These are phyloP conservation scores for Talaromyces sp. DNA, from an alignment of 2,329 filamentous ascomycete genomes.

Conservation along the genomic window DNA sequence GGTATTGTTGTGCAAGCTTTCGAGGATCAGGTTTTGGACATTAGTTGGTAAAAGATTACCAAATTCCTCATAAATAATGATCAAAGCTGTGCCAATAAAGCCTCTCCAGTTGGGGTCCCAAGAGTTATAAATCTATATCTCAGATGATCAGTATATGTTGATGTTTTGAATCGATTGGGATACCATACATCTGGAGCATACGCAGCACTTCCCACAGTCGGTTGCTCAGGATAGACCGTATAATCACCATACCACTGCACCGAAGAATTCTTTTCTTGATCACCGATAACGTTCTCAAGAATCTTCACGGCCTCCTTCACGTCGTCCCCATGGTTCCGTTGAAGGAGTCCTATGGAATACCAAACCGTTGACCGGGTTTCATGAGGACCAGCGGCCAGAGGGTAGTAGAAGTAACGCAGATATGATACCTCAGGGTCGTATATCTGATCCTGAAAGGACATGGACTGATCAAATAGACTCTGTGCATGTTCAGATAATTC, in stretches of 20 bases:
- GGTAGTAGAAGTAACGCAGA: constrained; percentile 46
- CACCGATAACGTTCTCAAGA: constrained; percentile 52
- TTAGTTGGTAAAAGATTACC: constrained; percentile 43
- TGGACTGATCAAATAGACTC: constrained; percentile 48
- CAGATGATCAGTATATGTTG: background rate
- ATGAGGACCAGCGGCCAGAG: constrained; percentile 44
- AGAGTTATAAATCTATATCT: constrained; percentile 48
- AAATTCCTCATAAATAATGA: constrained; percentile 60
- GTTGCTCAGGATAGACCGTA: constrained; percentile 46
- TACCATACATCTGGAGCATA: constrained; percentile 42
- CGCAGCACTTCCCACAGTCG: constrained; percentile 49
- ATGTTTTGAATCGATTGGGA: background rate
- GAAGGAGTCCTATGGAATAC: constrained; percentile 58
- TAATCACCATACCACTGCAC: constrained; percentile 52
- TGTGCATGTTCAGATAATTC: constrained; percentile 29
- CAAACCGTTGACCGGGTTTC: constrained; percentile 57
- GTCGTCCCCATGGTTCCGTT: constrained; percentile 52
- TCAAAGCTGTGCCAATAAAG: constrained; percentile 58
- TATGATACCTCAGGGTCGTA: constrained; percentile 55
- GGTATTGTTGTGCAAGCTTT: constrained; percentile 54
- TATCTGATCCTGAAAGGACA: constrained; percentile 54
- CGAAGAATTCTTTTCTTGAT: constrained; percentile 51
- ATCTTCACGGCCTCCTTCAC: constrained; percentile 52
- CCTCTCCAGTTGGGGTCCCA: constrained; percentile 66
- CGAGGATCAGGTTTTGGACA: constrained; percentile 46